These are phyloP conservation scores for Phlebiopsis flavidoalba DNA, from an alignment of 768 basidiomycete species.

Conservation along the genomic window DNA sequence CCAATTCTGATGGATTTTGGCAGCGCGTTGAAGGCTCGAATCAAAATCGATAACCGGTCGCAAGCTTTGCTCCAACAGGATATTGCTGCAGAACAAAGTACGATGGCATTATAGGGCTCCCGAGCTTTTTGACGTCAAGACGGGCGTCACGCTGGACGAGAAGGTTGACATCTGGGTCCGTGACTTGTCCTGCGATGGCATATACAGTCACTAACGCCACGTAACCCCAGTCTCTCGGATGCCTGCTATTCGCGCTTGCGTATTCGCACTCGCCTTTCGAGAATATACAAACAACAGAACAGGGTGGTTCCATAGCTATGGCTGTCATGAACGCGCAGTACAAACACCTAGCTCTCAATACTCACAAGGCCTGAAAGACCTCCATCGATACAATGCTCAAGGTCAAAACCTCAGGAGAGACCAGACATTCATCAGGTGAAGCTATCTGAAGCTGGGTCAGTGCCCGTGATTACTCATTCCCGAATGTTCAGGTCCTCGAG, in stretches of 20 bases:
- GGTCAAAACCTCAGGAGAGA: constrained; percentile 72
- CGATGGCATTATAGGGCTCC: constrained; percentile 98
- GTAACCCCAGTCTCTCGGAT: constrained; percentile 76
- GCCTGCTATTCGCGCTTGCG: constrained; percentile 90
- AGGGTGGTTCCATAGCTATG: constrained; percentile 97
- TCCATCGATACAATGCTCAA: constrained; percentile 86
- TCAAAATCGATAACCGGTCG: constrained; percentile 74
- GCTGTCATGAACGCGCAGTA: constrained; percentile 93
- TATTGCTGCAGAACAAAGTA: constrained; percentile 94
- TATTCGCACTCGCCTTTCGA: constrained; percentile 98
- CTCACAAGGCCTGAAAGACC: constrained; percentile 72
- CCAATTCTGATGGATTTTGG: constrained; percentile 99
- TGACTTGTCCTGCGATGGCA: not conserved
- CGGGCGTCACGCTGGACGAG: constrained; percentile 80
- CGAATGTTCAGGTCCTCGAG: constrained; percentile 49
- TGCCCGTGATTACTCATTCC: not conserved
- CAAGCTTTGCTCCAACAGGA: constrained; percentile 94
- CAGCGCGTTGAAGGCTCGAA: constrained; percentile 81
- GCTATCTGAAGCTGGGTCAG: constrained; percentile 7
- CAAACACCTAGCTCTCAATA: constrained; percentile 86
- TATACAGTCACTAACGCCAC: too few relatives aligned
- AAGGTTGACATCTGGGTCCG: constrained; percentile 96
- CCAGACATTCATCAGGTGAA: constrained; percentile 84
- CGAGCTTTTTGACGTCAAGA: constrained; percentile 96
- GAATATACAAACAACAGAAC: constrained; percentile 84